A percentile compares a stretch with the other conserved stretches of the same genome.
Conservation (phyloP, 257 asterid genomes). For the Scutellaria baicalensis region DNA sequence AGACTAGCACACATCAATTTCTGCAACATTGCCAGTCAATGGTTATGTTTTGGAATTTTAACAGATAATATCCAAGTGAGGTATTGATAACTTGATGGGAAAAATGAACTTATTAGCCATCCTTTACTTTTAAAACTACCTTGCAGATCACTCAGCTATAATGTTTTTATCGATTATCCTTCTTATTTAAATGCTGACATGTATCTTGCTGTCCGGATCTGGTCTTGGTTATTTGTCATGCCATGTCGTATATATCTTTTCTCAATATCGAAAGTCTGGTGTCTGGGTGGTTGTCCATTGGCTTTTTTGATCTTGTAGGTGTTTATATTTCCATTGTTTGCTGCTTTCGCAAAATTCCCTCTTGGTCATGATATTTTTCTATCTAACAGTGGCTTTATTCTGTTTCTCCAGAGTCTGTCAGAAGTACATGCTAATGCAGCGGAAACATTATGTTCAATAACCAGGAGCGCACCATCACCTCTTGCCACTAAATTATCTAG, state of each 20-base stretch:
- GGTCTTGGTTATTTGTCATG: not conserved
- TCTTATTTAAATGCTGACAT: not conserved
- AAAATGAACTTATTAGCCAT: not conserved
- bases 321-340: not conserved
- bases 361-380: not conserved
- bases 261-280: not conserved
- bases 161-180: not conserved
- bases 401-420: conserved; percentile 55
- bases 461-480: conserved; percentile 85
- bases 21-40: too few species aligned
- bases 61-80: not conserved
- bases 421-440: conserved; percentile 98
- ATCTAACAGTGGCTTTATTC: conserved; percentile 4
- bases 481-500: conserved; percentile 81
- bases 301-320: not conserved
- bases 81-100: not conserved
- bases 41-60: too few species aligned
- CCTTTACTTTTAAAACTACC: not conserved
- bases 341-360: not conserved
- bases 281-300: not conserved
- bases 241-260: not conserved
- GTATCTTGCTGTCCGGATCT: not conserved
- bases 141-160: not conserved
- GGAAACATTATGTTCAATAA: conserved; percentile 82
- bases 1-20: too few species aligned